phyloP scores from a whole-genome alignment of 2,329 filamentous ascomycete genomes.

The Hawksworthiomyces lignivorus region DNA sequence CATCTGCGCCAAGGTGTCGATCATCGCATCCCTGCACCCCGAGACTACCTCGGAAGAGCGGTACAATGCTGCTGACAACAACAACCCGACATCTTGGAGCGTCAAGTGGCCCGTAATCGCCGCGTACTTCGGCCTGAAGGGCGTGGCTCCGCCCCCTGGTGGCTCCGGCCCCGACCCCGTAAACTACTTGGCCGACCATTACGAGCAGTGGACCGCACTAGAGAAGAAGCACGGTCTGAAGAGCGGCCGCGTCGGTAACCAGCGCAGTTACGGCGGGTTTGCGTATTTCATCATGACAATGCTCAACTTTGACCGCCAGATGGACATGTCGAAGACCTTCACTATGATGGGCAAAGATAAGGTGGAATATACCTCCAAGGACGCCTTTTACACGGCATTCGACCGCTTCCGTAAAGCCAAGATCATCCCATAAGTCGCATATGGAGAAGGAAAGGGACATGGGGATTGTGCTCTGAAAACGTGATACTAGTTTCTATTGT shows the following conservation, averaged over 20 bases:
- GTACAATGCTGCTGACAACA: slow-evolving; percentile 35
- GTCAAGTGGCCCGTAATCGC: slow-evolving; percentile 38
- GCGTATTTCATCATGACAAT: slow-evolving; percentile 26
- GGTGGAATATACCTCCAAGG: slow-evolving; percentile 22
- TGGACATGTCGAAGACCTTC: slow-evolving; percentile 24
- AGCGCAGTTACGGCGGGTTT: slow-evolving; percentile 22
- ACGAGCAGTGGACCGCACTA: slow-evolving; percentile 23
- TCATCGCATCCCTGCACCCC: slow-evolving; percentile 32
- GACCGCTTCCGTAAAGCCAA: slow-evolving; percentile 25
- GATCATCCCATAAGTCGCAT: slow-evolving; percentile 26
- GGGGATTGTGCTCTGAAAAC: too few relatives aligned
- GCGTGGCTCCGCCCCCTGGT: slow-evolving; percentile 23
- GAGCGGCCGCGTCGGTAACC: slow-evolving; percentile 24
- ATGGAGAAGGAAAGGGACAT: too few relatives aligned
- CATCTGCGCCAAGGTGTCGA: slow-evolving; percentile 29
- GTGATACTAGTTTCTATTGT: neutral
- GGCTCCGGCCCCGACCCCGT: slow-evolving; percentile 23
- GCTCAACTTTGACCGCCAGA: slow-evolving; percentile 27
- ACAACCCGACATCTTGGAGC: slow-evolving; percentile 29
- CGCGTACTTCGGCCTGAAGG: slow-evolving; percentile 37
- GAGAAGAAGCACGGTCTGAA: slow-evolving; percentile 26
- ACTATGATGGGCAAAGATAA: slow-evolving; percentile 23
- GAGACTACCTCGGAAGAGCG: slow-evolving; percentile 28
- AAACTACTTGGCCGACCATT: slow-evolving; percentile 24
- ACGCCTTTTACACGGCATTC: slow-evolving; percentile 25